Conservation (phyloP, 441 rosid genomes). For the Sinapis alba region DNA sequence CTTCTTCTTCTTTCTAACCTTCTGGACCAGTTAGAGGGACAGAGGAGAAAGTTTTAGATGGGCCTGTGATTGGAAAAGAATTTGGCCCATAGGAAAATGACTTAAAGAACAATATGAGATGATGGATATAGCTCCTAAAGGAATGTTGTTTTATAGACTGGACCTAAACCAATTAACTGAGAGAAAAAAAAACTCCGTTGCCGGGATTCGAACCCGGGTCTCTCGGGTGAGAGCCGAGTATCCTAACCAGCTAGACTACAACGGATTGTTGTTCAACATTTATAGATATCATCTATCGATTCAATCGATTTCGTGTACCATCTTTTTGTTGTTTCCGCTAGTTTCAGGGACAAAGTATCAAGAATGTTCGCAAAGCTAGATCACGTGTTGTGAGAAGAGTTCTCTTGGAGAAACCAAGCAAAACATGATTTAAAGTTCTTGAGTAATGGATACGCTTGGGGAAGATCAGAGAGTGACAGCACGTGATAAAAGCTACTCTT, state of each 20-base stretch:
- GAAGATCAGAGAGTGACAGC: not conserved
- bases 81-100: not conserved
- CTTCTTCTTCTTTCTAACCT: constrained; percentile 18
- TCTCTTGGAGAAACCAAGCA: not conserved
- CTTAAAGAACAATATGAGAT: too few relatives aligned
- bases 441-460: not conserved
- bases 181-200: constrained; percentile 48
- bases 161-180: not conserved
- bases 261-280: constrained; percentile 56
- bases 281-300: too few relatives aligned
- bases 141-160: too few relatives aligned
- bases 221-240: constrained; percentile 98
- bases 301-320: not conserved
- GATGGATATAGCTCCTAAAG: not conserved
- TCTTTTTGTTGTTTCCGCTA: not conserved
- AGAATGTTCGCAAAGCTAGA: not conserved
- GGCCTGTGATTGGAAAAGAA: not conserved
- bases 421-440: not conserved
- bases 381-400: not conserved
- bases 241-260: constrained; percentile 98
- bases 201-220: constrained; percentile 94
- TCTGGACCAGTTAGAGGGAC: not conserved
- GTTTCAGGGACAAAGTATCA: not conserved
- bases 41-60: not conserved
- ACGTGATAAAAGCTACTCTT: constrained; percentile 21